Percentiles rank a stretch among this genome's conserved stretches.
phyloP scores from a whole-genome alignment of 2,329 filamentous ascomycete genomes.

The Orbilia ellipsospora region DNA sequence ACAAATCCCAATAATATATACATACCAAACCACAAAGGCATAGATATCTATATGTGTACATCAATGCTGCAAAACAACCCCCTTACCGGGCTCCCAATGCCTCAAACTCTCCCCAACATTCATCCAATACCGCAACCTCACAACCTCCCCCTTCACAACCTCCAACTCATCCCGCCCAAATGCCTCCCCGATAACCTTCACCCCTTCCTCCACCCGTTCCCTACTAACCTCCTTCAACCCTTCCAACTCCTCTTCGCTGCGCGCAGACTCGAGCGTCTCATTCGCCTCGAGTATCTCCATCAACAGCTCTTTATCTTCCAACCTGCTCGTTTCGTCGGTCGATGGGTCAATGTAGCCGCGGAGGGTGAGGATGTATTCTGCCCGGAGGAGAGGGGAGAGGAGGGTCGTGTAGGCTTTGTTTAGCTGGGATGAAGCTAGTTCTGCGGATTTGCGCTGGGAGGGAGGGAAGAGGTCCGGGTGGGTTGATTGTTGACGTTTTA shows the following conservation, averaged over 20 bases:
- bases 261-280: constrained; percentile 78
- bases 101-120: constrained; percentile 81
- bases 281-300: constrained; percentile 82
- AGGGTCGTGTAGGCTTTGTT: constrained; percentile 94
- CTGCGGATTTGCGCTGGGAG: constrained; percentile 71
- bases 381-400: constrained; percentile 78
- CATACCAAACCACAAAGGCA: too few species aligned
- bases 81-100: constrained; percentile 83
- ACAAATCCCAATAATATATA: neutral
- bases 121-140: constrained; percentile 87
- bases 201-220: constrained; percentile 72
- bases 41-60: neutral
- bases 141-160: constrained; percentile 75
- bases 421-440: constrained; percentile 81
- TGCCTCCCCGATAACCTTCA: constrained; percentile 71
- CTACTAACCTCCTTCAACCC: constrained; percentile 75
- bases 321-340: constrained; percentile 78
- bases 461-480: constrained; percentile 75
- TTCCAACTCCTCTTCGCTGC: constrained; percentile 73
- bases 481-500: constrained; percentile 79
- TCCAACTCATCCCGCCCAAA: constrained; percentile 76
- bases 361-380: constrained; percentile 83
- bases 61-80: constrained; percentile 68
- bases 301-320: constrained; percentile 76
- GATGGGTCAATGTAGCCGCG: constrained; percentile 78